These are phyloP conservation scores for Aspergillus alliaceus DNA, from an alignment of 2,329 filamentous ascomycete species.

Conservation along the genomic window DNA sequence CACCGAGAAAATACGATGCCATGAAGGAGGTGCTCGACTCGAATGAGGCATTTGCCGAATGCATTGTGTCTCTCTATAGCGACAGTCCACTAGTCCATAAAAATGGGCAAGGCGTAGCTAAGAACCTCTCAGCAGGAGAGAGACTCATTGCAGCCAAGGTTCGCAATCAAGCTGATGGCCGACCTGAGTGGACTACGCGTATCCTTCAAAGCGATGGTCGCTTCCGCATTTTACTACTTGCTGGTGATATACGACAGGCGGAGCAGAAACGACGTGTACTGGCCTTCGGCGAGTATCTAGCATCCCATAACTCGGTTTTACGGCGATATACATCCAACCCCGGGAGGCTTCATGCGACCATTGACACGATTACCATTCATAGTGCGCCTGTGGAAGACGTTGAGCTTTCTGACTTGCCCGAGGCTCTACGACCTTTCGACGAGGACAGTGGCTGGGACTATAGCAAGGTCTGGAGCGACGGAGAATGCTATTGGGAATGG, in stretches of 20 bases:
- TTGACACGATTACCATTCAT: constrained; percentile 65
- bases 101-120: neutral
- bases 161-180: constrained; percentile 18
- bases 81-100: constrained; percentile 7
- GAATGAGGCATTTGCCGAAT: constrained; percentile 4
- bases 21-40: constrained; percentile 4
- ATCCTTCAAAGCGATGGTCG: constrained; percentile 34
- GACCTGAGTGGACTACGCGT: constrained; percentile 18
- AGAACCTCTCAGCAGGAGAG: constrained; percentile 11
- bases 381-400: constrained; percentile 50
- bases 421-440: constrained; percentile 51
- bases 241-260: constrained; percentile 55
- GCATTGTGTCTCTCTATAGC: constrained; percentile 4
- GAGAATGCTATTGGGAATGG: constrained; percentile 26
- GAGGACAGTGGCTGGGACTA: constrained; percentile 56
- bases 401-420: constrained; percentile 53
- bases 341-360: constrained; percentile 46
- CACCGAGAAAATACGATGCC: neutral
- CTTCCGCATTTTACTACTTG: constrained; percentile 52
- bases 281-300: constrained; percentile 41
- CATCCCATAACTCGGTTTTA: constrained; percentile 39
- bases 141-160: constrained; percentile 22
- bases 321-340: constrained; percentile 38
- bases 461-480: constrained; percentile 58
- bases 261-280: constrained; percentile 49